Evolutionary conservation across 805 yeast species (phyloP), one percentile per base, ranked within the genome.

Genomic region (Metschnikowia vanudenii): DNA sequence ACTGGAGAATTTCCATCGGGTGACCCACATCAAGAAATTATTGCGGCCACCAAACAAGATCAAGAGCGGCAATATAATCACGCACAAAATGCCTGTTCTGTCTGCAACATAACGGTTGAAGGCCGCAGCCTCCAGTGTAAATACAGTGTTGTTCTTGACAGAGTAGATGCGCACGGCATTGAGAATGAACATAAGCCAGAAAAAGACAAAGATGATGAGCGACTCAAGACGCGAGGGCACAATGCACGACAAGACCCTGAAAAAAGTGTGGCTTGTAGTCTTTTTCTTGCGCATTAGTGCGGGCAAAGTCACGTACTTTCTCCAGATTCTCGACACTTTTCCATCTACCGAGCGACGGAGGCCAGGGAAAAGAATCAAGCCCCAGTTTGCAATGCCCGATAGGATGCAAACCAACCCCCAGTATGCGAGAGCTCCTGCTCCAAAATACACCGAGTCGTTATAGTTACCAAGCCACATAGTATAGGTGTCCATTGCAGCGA

Each of bases 381-480:
- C 28, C 75, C 80, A 74, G 49, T 78, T 74, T 36, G 62, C 55
- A 13, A 77, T 17, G 1, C 71, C 70, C 3, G 78, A 69, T 19
- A 73, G 24, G 0, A 79, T 35, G 45, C 78, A 54, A 34, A 81
- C 62, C 1, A 67, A 41, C 3, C 66, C 75, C 82, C 83, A 79
- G 52, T 74, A 78, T 0, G 76, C 75, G 18, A 81, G 46, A 31
- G 73, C 51, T 2, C 71, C 80, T 12, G 71, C 43, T 1, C 67
- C 68, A 38, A 58, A 67, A 46, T 55, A 65, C 11, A 58, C 52
- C 2, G 83, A 74, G 28, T 62, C 60, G 44, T 69, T 69, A 46
- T 66, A 67, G 57, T 69, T 69, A 3, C 73, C 73, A 37, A 69
- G 55, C 45, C 61, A 67, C 41, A 64, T 66, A 30, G 59, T 64